phyloP scores from a whole-genome alignment of 805 yeast genomes.

The Nakazawaea holstii region DNA sequence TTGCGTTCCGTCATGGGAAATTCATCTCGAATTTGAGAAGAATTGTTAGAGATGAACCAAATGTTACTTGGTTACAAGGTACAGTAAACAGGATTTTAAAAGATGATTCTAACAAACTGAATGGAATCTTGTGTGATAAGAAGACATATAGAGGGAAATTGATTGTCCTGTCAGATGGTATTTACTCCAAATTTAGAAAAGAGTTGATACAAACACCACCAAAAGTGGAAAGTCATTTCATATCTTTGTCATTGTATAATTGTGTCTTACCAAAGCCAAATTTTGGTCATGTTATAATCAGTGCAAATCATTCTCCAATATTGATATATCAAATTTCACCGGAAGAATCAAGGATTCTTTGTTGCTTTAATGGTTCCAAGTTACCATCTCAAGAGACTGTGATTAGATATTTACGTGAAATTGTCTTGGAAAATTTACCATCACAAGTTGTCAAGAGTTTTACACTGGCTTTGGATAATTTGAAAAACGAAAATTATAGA shows the following conservation, averaged over 20 bases:
- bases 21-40: conserved; percentile 72
- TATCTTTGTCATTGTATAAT: conserved; percentile 71
- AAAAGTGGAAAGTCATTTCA: conserved; percentile 72
- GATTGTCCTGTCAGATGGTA: conserved; percentile 87
- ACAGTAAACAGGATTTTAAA: conserved; percentile 66
- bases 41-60: conserved; percentile 63
- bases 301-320: conserved; percentile 75
- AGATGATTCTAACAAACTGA: conserved; percentile 47
- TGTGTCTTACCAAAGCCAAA: conserved; percentile 69
- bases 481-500: conserved; percentile 45
- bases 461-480: conserved; percentile 44
- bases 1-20: conserved; percentile 89
- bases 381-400: conserved; percentile 62
- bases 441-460: conserved; percentile 60
- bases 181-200: conserved; percentile 86
- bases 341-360: conserved; percentile 78
- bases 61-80: conserved; percentile 77
- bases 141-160: conserved; percentile 52
- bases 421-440: conserved; percentile 71
- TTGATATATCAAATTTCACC: conserved; percentile 83
- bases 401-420: conserved; percentile 49
- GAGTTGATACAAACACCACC: conserved; percentile 58
- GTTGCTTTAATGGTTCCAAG: conserved; percentile 73
- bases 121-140: conserved; percentile 64
- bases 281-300: conserved; percentile 88